Evolutionary conservation across 805 yeast genomes (phyloP).

Genomic region (Nakazawaea holstii): DNA sequence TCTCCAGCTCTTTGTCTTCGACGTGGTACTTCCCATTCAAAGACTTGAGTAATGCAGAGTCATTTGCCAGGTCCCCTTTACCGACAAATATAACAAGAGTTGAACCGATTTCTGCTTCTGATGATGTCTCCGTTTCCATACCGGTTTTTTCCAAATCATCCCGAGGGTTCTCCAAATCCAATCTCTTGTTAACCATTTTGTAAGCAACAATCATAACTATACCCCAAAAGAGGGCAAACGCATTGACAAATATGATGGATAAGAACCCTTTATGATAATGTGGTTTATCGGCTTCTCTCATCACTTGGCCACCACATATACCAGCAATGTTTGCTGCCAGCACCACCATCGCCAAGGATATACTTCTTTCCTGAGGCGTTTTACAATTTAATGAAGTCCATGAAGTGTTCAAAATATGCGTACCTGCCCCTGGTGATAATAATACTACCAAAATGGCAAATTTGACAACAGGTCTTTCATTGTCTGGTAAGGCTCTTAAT

Average conservation of each 20-base stretch:
- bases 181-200: not conserved
- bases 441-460: conserved; percentile 7
- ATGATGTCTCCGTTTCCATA: not conserved
- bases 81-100: conserved; percentile 7
- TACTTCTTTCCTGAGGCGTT: conserved; percentile 14
- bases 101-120: not conserved
- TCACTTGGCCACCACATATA: conserved; percentile 16
- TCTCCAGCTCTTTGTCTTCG: conserved; percentile 2
- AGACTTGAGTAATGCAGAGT: not conserved
- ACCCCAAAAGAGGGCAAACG: conserved; percentile 13
- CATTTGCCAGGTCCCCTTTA: conserved; percentile 1
- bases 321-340: conserved; percentile 18
- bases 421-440: not conserved
- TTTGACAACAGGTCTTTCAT: not conserved
- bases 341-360: conserved; percentile 14
- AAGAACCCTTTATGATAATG: conserved; percentile 13
- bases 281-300: conserved; percentile 15
- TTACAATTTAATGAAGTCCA: conserved; percentile 14
- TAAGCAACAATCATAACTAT: not conserved
- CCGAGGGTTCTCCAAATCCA: not conserved
- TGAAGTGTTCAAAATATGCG: conserved; percentile 13
- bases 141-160: not conserved
- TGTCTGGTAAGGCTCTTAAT: not conserved
- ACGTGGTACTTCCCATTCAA: conserved; percentile 3
- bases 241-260: conserved; percentile 9